phyloP scores from a whole-genome alignment of 78 protist genomes.

The Anaeramoeba ignava region DNA sequence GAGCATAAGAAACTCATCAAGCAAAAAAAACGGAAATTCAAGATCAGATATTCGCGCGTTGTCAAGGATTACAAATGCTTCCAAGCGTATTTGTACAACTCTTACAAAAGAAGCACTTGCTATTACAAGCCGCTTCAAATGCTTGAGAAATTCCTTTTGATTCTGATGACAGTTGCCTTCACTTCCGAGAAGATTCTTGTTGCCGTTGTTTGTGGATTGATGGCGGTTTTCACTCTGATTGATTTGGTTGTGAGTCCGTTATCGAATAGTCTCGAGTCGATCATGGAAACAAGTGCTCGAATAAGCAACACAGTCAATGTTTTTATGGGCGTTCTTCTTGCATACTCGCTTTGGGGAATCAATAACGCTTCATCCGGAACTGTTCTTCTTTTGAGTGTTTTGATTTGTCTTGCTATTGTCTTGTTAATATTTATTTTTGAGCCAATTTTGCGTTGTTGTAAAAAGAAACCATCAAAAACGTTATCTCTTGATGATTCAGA shows the following conservation, averaged over 20 bases:
- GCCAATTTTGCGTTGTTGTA: too few relatives aligned
- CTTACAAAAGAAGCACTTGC: neutral
- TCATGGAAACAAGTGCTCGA: neutral
- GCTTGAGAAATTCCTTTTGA: neutral
- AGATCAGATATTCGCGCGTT: neutral
- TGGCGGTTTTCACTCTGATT: neutral
- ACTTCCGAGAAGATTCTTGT: neutral
- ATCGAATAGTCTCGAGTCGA: neutral
- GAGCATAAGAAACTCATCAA: neutral
- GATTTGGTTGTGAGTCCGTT: neutral
- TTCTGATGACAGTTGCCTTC: neutral
- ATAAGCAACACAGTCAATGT: neutral
- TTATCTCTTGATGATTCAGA: too few relatives aligned
- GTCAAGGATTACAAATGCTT: neutral
- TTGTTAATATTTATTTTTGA: too few relatives aligned
- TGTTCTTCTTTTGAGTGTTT: too few relatives aligned
- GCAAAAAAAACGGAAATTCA: neutral
- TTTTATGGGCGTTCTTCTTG: neutral
- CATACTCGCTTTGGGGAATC: neutral
- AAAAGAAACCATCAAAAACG: too few relatives aligned
- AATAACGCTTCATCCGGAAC: neutral
- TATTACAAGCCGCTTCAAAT: neutral
- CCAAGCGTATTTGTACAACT: neutral
- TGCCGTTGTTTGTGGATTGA: neutral
- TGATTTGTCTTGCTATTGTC: too few relatives aligned